Evolutionary conservation across 495 filamentous ascomycete genomes (phyloP).

Genomic region (Talaromyces wortmannii): DNA sequence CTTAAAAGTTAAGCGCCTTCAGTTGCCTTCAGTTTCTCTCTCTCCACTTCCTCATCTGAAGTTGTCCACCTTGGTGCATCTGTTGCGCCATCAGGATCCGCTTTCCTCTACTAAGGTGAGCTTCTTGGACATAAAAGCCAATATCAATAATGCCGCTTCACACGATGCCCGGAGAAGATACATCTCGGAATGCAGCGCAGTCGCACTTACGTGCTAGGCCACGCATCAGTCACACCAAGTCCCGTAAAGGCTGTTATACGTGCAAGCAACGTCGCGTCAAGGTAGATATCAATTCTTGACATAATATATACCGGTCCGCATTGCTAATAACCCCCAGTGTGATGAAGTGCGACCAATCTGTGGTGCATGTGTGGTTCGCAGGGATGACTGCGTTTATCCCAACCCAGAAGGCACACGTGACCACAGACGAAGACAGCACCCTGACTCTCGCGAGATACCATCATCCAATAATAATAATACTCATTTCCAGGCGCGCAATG

Average conservation of each 20-base stretch:
- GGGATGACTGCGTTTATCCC: conserved; percentile 12
- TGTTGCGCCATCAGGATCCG: background rate
- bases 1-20: background rate
- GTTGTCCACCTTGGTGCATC: background rate
- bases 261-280: conserved; percentile 20
- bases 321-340: conserved; percentile 10
- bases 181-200: background rate
- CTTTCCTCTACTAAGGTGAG: background rate
- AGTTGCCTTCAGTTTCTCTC: background rate
- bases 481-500: background rate
- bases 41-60: background rate
- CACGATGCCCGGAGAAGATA: background rate
- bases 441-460: background rate
- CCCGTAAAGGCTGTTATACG: conserved; percentile 16
- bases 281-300: conserved; percentile 4
- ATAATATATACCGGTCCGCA: background rate
- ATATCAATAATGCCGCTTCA: background rate
- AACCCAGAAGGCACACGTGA: background rate
- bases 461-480: background rate
- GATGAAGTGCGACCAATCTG: conserved; percentile 18
- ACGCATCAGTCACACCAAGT: conserved; percentile 9
- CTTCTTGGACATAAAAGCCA: background rate
- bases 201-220: background rate
- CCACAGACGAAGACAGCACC: background rate
- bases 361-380: conserved; percentile 12